A percentile compares a stretch with the other conserved stretches of the same genome.
These are phyloP conservation scores for Leccinum pachyderme DNA, from an alignment of 1,284 basidiomycete species.

Conservation along the genomic window DNA sequence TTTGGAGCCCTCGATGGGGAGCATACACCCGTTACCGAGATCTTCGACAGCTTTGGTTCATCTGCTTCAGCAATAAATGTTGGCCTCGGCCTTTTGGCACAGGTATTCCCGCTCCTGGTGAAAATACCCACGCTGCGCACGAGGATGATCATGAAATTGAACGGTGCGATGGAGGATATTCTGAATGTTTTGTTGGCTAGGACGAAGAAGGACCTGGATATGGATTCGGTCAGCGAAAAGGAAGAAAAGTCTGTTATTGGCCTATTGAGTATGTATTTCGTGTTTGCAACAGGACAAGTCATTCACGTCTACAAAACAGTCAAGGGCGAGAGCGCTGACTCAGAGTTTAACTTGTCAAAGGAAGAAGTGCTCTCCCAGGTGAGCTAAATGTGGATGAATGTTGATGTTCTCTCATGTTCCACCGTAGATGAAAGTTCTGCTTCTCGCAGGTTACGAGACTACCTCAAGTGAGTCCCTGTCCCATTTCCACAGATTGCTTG, in stretches of 20 bases:
- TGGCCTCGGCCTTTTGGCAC: slow-evolving; percentile 41
- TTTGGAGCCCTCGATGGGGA: slow-evolving; percentile 55
- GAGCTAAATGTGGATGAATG: neutral
- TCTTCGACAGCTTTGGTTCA: slow-evolving; percentile 42
- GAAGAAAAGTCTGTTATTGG: slow-evolving; percentile 57
- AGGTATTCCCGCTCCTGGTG: too few species aligned
- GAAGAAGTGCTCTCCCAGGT: slow-evolving; percentile 66
- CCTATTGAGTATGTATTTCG: slow-evolving; percentile 42
- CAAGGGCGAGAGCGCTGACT: slow-evolving; percentile 46
- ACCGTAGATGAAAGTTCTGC: slow-evolving; percentile 33
- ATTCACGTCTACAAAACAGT: too few species aligned
- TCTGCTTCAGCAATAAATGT: too few species aligned
- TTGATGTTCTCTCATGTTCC: too few species aligned
- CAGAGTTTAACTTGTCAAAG: slow-evolving; percentile 23
- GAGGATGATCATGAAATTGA: too few species aligned
- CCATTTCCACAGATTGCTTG: neutral
- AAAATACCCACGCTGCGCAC: too few species aligned
- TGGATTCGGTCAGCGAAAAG: too few species aligned
- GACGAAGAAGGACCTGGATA: too few species aligned
- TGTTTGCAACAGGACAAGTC: too few species aligned
- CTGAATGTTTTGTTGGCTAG: too few species aligned
- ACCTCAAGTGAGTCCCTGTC: slow-evolving; percentile 41
- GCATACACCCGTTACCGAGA: slow-evolving; percentile 40
- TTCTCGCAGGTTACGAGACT: slow-evolving; percentile 45
- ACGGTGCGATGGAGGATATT: too few species aligned